Conservation (phyloP, 257 asterid genomes). For the Fraxinus anomala region DNA sequence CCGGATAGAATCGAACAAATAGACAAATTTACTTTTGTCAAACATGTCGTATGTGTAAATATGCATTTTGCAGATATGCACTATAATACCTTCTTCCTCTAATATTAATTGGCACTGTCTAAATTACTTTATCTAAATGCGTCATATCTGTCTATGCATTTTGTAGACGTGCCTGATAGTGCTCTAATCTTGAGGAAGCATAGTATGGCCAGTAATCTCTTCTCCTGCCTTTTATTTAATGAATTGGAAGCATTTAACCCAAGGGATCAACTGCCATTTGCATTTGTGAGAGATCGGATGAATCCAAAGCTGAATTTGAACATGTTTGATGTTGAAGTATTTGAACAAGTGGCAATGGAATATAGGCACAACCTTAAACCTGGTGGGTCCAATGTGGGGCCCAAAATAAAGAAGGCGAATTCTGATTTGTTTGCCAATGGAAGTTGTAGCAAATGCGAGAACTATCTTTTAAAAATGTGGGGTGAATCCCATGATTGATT, state of each 20-base stretch:
- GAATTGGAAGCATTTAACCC: conserved; percentile 91
- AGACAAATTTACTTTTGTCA: neutral
- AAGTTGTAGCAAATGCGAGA: conserved; percentile 54
- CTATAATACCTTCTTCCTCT: neutral
- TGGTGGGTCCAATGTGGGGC: conserved; percentile 35
- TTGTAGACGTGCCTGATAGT: conserved; percentile 90
- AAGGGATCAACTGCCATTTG: conserved; percentile 85
- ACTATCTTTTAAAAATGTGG: conserved; percentile 74
- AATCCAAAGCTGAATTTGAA: conserved; percentile 54
- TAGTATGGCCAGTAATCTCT: conserved; percentile 50
- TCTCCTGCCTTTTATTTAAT: conserved; percentile 83
- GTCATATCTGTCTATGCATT: neutral
- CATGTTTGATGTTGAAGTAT: conserved; percentile 89
- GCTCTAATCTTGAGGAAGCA: conserved; percentile 79
- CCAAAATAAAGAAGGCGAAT: conserved; percentile 48
- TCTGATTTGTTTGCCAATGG: conserved; percentile 41
- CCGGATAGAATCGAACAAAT: neutral
- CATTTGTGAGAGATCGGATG: conserved; percentile 85
- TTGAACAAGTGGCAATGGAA: conserved; percentile 80
- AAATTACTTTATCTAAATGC: neutral
- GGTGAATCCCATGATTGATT: conserved; percentile 68
- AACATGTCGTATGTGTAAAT: neutral
- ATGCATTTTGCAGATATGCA: too few relatives aligned
- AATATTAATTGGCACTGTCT: neutral
- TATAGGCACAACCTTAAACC: conserved; percentile 77